phyloP scores from a whole-genome alignment of 805 yeast species.

The Candida koratica region DNA sequence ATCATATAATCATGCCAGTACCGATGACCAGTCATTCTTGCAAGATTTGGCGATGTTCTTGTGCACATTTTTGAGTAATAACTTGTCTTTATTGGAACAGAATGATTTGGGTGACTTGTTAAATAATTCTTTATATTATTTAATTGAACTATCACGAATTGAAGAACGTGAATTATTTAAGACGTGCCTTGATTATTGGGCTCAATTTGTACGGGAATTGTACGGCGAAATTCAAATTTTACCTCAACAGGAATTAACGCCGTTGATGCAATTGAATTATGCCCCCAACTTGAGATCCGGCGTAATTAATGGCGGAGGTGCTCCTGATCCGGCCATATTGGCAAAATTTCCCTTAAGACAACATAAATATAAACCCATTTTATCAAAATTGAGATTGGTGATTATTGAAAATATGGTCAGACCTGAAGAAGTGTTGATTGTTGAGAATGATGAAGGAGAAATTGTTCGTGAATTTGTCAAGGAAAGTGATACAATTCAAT shows the following conservation, averaged over 20 bases:
- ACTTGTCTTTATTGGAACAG: slow-evolving; percentile 60
- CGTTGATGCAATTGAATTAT: slow-evolving; percentile 65
- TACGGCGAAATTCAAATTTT: slow-evolving; percentile 81
- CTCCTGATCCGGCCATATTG: slow-evolving; percentile 76
- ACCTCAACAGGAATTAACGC: slow-evolving; percentile 68
- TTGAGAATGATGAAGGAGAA: slow-evolving; percentile 98
- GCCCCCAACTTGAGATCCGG: slow-evolving; percentile 27
- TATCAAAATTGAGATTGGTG: slow-evolving; percentile 84
- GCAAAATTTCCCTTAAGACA: slow-evolving; percentile 81
- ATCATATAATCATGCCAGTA: slow-evolving; percentile 69
- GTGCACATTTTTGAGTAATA: slow-evolving; percentile 77
- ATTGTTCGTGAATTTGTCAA: slow-evolving; percentile 95
- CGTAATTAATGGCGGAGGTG: slow-evolving; percentile 59
- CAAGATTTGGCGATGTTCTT: slow-evolving; percentile 94
- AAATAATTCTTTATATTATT: slow-evolving; percentile 70
- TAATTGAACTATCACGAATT: slow-evolving; percentile 80
- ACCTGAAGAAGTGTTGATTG: slow-evolving; percentile 96
- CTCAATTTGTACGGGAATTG: slow-evolving; percentile 73
- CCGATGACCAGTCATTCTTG: slow-evolving; percentile 86
- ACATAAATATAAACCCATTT: slow-evolving; percentile 72
- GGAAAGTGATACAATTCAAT: slow-evolving; percentile 94
- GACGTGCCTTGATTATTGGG: slow-evolving; percentile 94
- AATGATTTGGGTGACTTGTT: slow-evolving; percentile 49
- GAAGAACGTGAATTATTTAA: slow-evolving; percentile 96
- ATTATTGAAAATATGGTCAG: slow-evolving; percentile 96